Percentiles rank a stretch among this genome's conserved stretches.
Conservation (phyloP, 1,284 basidiomycete genomes). For the Cutaneotrichosporon cyanovorans region DNA sequence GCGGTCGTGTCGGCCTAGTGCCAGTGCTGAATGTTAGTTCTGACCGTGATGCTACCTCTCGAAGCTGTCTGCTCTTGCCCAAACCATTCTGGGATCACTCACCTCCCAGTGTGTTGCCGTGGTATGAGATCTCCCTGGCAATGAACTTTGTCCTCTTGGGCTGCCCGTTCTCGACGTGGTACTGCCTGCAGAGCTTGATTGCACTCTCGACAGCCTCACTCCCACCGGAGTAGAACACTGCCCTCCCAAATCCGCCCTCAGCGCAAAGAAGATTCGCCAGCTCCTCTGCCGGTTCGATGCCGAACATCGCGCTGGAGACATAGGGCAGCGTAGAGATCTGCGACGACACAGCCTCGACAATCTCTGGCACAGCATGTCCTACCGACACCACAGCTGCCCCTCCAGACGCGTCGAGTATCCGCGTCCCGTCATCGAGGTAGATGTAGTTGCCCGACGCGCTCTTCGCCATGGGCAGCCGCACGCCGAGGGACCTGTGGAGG, state of each 20-base stretch:
- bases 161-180: slow-evolving; percentile 57
- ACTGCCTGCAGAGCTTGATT: slow-evolving; percentile 51
- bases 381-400: slow-evolving; percentile 76
- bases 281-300: slow-evolving; percentile 21
- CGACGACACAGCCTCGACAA: slow-evolving; percentile 21
- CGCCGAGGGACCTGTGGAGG: slow-evolving; percentile 21
- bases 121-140: slow-evolving; percentile 67
- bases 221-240: slow-evolving; percentile 23
- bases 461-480: slow-evolving; percentile 16
- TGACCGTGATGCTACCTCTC: too few relatives aligned
- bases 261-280: slow-evolving; percentile 58
- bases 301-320: slow-evolving; percentile 17
- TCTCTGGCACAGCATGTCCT: slow-evolving; percentile 62
- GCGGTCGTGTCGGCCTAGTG: slow-evolving; percentile 18
- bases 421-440: slow-evolving; percentile 17
- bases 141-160: slow-evolving; percentile 66
- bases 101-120: slow-evolving; percentile 67
- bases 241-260: slow-evolving; percentile 22
- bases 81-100: too few relatives aligned
- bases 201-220: slow-evolving; percentile 14
- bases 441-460: slow-evolving; percentile 26
- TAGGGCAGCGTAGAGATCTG: slow-evolving; percentile 62
- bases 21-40: slow-evolving; percentile 11
- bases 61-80: background rate
- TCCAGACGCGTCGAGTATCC: slow-evolving; percentile 47